Conservation (phyloP, 1,139 yeast species). For the Sugiyamaella grinbergsii region DNA sequence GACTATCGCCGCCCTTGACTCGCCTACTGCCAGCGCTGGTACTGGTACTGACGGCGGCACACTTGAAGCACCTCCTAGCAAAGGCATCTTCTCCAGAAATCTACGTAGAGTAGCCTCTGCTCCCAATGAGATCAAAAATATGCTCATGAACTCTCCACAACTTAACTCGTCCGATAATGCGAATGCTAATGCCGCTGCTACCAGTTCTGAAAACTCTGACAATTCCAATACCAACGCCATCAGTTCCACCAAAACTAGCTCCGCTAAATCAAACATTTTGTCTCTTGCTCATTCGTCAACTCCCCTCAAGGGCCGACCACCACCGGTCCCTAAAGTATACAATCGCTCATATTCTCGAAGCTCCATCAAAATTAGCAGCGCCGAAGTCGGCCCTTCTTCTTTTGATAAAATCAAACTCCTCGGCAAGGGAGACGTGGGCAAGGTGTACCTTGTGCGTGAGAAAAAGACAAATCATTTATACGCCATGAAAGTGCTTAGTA, state of each 20-base stretch:
- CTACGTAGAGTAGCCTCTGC: constrained; percentile 81
- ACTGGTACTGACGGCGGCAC: neutral
- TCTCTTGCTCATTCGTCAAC: neutral
- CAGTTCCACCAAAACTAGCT: neutral
- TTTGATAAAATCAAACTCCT: constrained; percentile 85
- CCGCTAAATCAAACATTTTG: neutral
- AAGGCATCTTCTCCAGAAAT: constrained; percentile 53
- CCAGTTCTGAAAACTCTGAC: neutral
- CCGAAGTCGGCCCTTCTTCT: constrained; percentile 80
- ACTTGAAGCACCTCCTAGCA: constrained; percentile 22
- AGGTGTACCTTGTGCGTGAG: constrained; percentile 88
- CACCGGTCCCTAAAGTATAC: constrained; percentile 39
- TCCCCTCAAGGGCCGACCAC: constrained; percentile 34
- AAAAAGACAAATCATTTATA: constrained; percentile 70
- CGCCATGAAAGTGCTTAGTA: constrained; percentile 91
- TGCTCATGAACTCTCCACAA: constrained; percentile 27
- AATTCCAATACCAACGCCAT: neutral
- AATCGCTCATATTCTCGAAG: constrained; percentile 59
- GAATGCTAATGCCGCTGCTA: neutral
- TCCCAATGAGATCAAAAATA: constrained; percentile 55
- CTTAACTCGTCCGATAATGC: neutral
- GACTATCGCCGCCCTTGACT: neutral
- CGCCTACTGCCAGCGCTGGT: neutral
- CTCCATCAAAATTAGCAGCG: constrained; percentile 72
- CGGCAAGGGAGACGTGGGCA: constrained; percentile 98